These are phyloP conservation scores for Pseudozyma flocculosa DNA, from an alignment of 1,284 basidiomycete species.

Conservation along the genomic window DNA sequence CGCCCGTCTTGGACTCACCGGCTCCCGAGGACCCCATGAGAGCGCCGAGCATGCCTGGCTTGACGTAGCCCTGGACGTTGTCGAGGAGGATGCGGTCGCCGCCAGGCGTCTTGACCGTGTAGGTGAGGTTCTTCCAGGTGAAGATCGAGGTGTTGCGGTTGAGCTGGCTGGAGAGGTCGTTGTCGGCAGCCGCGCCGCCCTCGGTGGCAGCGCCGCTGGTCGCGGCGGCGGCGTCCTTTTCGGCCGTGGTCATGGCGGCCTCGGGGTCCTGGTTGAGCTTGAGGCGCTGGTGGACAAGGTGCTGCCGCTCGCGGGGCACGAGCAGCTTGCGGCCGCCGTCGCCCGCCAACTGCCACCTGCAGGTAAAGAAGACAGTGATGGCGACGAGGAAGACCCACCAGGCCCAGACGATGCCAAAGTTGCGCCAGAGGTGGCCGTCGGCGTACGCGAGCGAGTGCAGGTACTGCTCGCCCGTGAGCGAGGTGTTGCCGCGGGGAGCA, in stretches of 20 bases:
- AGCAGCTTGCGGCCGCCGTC: background rate
- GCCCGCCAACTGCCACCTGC: background rate
- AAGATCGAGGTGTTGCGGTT: slow-evolving; percentile 36
- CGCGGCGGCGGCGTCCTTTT: slow-evolving; percentile 14
- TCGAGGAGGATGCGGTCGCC: slow-evolving; percentile 37
- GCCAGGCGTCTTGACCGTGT: slow-evolving; percentile 42
- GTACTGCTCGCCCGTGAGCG: slow-evolving; percentile 28
- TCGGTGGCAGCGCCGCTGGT: slow-evolving; percentile 8
- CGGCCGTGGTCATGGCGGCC: slow-evolving; percentile 12
- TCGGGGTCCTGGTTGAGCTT: slow-evolving; percentile 18
- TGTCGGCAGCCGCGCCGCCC: slow-evolving; percentile 2
- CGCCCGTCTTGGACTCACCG: slow-evolving; percentile 33
- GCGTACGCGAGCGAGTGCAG: slow-evolving; percentile 31
- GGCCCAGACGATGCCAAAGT: slow-evolving; percentile 45
- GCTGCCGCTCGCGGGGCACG: background rate
- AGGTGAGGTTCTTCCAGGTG: slow-evolving; percentile 43
- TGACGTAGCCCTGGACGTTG: slow-evolving; percentile 59
- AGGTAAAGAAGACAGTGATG: slow-evolving; percentile 1
- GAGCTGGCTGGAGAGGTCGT: slow-evolving; percentile 19
- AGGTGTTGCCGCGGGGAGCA: slow-evolving; percentile 26
- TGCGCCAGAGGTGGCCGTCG: slow-evolving; percentile 26
- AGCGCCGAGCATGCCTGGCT: slow-evolving; percentile 44
- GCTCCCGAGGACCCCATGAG: slow-evolving; percentile 52
- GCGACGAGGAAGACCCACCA: slow-evolving; percentile 39
- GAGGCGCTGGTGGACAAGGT: slow-evolving; percentile 41